Evolutionary conservation across 345 rosid species (phyloP).

Genomic region (Draba incana): DNA sequence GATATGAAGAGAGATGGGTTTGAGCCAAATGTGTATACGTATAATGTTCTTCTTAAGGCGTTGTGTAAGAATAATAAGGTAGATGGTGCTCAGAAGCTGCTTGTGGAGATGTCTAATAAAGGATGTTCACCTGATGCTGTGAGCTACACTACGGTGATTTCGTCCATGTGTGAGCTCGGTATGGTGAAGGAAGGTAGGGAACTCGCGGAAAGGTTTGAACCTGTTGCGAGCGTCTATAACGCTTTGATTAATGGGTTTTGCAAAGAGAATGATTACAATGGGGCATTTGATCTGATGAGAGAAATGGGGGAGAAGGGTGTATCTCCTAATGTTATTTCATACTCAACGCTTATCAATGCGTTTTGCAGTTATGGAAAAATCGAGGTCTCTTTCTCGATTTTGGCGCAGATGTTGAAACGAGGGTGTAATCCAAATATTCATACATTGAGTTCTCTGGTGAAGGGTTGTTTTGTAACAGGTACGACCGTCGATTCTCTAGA

Average conservation of each 20-base stretch:
- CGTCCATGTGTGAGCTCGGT: constrained; percentile 75
- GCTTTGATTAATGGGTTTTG: constrained; percentile 75
- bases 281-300: constrained; percentile 52
- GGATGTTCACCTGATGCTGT: constrained; percentile 77
- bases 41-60: constrained; percentile 81
- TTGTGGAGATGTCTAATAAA: constrained; percentile 67
- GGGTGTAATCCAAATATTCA: constrained; percentile 71
- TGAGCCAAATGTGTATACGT: constrained; percentile 80
- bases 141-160: constrained; percentile 76
- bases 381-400: constrained; percentile 61
- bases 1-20: constrained; percentile 83
- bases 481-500: constrained; percentile 55
- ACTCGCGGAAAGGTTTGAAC: constrained; percentile 55
- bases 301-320: constrained; percentile 59
- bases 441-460: constrained; percentile 70
- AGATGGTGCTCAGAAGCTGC: constrained; percentile 76
- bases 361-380: constrained; percentile 58
- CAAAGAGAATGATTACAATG: constrained; percentile 51
- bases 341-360: constrained; percentile 64
- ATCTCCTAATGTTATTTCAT: constrained; percentile 72
- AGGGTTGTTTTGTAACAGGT: constrained; percentile 64
- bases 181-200: constrained; percentile 71
- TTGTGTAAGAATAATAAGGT: constrained; percentile 81
- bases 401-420: constrained; percentile 66
- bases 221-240: constrained; percentile 62